Conservation (phyloP, 75 land plant species). For the Picea glauca region DNA sequence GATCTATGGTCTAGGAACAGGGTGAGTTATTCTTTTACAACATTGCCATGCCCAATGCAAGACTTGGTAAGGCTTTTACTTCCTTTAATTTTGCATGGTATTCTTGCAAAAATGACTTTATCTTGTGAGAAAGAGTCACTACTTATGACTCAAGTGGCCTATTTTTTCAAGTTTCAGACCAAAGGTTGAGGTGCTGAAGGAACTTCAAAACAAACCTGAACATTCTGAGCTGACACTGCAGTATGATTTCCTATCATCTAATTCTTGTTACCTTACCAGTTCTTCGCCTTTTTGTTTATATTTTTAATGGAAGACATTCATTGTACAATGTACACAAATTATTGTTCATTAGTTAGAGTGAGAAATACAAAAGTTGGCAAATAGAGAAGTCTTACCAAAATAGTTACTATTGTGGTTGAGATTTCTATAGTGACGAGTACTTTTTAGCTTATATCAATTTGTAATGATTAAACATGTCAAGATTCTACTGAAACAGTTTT, state of each 20-base stretch:
- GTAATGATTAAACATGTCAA: neutral
- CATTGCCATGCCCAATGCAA: neutral
- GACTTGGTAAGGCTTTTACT: neutral
- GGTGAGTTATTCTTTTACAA: constrained; percentile 40
- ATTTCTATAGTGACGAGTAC: neutral
- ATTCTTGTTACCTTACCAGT: neutral
- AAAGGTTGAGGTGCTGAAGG: constrained; percentile 87
- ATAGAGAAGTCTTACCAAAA: neutral
- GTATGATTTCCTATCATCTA: constrained; percentile 39
- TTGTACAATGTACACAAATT: neutral
- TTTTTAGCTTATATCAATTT: neutral
- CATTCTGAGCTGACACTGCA: constrained; percentile 76
- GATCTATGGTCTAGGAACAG: constrained; percentile 93
- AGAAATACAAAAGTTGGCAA: neutral
- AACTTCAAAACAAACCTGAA: constrained; percentile 73
- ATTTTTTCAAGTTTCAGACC: constrained; percentile 44
- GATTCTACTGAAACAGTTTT: constrained; percentile 54
- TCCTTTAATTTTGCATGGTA: neutral
- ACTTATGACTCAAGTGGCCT: neutral
- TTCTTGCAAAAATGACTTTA: neutral
- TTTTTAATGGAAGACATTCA: neutral
- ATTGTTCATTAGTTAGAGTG: too few relatives aligned
- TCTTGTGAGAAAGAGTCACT: neutral
- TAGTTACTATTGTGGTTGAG: neutral
- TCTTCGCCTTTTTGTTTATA: neutral